phyloP scores from a whole-genome alignment of 805 yeast species.

The Teunomyces stri region DNA sequence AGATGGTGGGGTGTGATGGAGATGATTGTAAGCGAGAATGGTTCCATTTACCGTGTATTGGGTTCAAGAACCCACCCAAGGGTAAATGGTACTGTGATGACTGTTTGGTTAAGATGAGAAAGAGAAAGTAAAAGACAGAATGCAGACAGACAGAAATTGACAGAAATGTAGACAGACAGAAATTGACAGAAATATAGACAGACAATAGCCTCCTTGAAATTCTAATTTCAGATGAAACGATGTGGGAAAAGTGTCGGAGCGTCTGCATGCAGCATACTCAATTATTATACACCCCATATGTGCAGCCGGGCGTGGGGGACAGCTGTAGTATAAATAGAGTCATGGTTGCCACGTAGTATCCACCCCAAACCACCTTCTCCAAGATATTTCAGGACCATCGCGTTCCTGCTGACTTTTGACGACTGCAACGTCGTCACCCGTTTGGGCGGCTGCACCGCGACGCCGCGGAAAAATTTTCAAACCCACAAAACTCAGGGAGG shows the following conservation, averaged over 20 bases:
- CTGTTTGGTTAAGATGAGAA: constrained; percentile 35
- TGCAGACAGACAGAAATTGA: neutral
- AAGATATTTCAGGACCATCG: neutral
- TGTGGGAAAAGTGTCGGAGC: too few relatives aligned
- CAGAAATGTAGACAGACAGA: neutral
- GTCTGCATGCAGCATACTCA: too few relatives aligned
- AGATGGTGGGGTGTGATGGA: constrained; percentile 99
- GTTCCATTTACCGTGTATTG: constrained; percentile 94
- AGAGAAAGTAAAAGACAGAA: constrained; percentile 8
- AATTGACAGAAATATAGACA: too few relatives aligned
- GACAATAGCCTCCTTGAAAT: too few relatives aligned
- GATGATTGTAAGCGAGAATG: constrained; percentile 88
- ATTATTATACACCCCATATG: too few relatives aligned
- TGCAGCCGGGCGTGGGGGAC: too few relatives aligned
- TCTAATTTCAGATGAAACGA: too few relatives aligned
- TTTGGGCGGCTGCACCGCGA: neutral
- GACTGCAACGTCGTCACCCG: neutral
- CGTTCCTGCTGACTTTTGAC: too few relatives aligned
- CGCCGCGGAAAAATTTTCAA: neutral
- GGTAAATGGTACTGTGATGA: constrained; percentile 49
- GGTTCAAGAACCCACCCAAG: constrained; percentile 80
- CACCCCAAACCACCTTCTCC: neutral
- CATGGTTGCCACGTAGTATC: too few relatives aligned
- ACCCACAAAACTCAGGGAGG: neutral
- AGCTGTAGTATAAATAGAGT: too few relatives aligned